These are phyloP conservation scores for Erodium texanum DNA, from an alignment of 441 rosid species.

Conservation along the genomic window DNA sequence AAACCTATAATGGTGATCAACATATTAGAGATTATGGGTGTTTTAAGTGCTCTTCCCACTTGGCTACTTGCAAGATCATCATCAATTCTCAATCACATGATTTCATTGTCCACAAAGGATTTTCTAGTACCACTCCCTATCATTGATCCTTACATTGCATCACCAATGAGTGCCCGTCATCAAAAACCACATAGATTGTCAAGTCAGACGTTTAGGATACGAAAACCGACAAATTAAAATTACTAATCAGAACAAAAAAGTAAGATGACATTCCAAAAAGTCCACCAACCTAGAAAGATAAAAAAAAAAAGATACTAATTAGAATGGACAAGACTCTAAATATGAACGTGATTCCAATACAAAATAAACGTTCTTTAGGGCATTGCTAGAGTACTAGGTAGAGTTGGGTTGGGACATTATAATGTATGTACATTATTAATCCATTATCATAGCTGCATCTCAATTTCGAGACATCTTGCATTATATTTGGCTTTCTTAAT, in stretches of 20 bases:
- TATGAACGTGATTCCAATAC: too few relatives aligned
- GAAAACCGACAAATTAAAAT: too few relatives aligned
- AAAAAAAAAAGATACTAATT: too few relatives aligned
- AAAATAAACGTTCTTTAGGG: too few relatives aligned
- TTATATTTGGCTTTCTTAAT: not conserved
- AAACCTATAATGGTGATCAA: conserved; percentile 1
- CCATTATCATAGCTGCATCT: not conserved
- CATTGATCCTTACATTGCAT: not conserved
- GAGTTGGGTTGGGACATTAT: not conserved
- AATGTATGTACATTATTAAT: not conserved
- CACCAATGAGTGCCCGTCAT: not conserved
- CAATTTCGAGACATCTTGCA: not conserved
- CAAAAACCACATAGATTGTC: too few relatives aligned
- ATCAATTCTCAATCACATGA: not conserved
- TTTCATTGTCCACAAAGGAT: conserved; percentile 6
- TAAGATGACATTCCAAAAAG: too few relatives aligned
- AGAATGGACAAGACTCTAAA: too few relatives aligned
- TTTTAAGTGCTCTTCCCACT: conserved; percentile 29
- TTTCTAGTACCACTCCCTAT: not conserved
- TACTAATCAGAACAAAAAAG: too few relatives aligned
- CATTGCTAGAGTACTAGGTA: not conserved
- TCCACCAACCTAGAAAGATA: too few relatives aligned
- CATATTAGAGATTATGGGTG: not conserved
- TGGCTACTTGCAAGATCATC: conserved; percentile 7
- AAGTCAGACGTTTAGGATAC: too few relatives aligned